Evolutionary conservation across 805 yeast species (phyloP).

Genomic region (Barnettozyma californica): DNA sequence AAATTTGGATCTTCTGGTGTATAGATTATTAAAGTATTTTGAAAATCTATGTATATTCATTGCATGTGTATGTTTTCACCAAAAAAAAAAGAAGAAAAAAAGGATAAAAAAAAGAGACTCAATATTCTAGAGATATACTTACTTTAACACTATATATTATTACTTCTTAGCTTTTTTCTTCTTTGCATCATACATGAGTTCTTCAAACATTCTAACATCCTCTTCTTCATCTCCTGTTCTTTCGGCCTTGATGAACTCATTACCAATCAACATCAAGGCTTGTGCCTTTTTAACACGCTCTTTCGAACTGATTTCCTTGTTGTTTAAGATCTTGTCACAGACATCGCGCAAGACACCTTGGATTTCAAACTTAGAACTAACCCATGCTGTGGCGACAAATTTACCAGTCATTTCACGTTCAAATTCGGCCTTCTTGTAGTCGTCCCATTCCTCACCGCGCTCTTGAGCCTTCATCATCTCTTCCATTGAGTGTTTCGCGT

Average conservation of each 20-base stretch:
- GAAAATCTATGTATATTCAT: background rate
- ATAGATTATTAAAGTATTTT: constrained; percentile 25
- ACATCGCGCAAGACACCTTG: constrained; percentile 75
- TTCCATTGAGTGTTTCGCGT: constrained; percentile 76
- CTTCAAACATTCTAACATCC: constrained; percentile 88
- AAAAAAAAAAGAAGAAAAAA: no score
- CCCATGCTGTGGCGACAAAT: constrained; percentile 92
- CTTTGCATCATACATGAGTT: constrained; percentile 80
- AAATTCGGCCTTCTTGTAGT: constrained; percentile 65
- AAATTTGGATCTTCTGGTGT: constrained; percentile 90
- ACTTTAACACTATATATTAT: background rate
- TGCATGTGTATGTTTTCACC: background rate
- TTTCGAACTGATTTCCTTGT: constrained; percentile 52
- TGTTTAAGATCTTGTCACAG: constrained; percentile 71
- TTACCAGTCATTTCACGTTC: constrained; percentile 84
- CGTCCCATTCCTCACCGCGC: constrained; percentile 45
- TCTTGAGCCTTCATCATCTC: constrained; percentile 68
- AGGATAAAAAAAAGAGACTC: no score
- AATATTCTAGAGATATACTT: background rate
- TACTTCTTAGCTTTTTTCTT: constrained; percentile 15
- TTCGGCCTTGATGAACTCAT: constrained; percentile 55
- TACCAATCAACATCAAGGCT: constrained; percentile 70
- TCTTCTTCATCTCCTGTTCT: constrained; percentile 87
- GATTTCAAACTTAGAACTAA: constrained; percentile 83
- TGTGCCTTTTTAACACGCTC: constrained; percentile 73